Percentiles rank a stretch among this genome's conserved stretches.
These are phyloP conservation scores for Exutisphaerella laricina DNA, from an alignment of 2,329 filamentous ascomycete genomes.

Conservation along the genomic window DNA sequence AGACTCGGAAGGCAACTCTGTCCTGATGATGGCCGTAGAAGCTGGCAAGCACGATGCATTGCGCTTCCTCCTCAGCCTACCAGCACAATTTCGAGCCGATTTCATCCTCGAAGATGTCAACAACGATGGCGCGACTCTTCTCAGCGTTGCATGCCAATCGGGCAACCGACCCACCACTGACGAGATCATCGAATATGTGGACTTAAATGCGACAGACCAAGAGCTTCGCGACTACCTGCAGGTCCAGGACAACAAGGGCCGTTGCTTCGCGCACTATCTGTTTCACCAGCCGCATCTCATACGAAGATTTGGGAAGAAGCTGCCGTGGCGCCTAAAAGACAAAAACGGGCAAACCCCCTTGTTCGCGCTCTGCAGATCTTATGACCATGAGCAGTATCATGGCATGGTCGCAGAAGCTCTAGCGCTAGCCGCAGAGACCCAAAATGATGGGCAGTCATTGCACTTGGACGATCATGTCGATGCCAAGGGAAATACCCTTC, in stretches of 20 bases:
- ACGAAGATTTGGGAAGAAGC: constrained; percentile 63
- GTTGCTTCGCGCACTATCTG: constrained; percentile 90
- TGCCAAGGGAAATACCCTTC: constrained; percentile 81
- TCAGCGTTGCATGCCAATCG: constrained; percentile 86
- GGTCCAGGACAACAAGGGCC: constrained; percentile 74
- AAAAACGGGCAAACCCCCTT: constrained; percentile 97
- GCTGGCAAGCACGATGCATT: constrained; percentile 65
- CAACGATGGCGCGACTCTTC: constrained; percentile 79
- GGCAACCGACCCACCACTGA: constrained; percentile 70
- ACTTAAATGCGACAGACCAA: constrained; percentile 49
- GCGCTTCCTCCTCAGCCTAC: constrained; percentile 70
- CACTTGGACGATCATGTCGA: constrained; percentile 93
- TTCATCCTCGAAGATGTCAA: constrained; percentile 76
- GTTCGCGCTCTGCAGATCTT: constrained; percentile 90
- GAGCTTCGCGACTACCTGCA: constrained; percentile 64
- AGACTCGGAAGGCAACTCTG: constrained; percentile 67
- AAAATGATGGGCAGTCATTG: constrained; percentile 72
- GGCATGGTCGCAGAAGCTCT: constrained; percentile 82
- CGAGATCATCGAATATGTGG: constrained; percentile 66
- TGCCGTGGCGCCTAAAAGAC: constrained; percentile 87
- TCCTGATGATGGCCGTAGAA: constrained; percentile 55
- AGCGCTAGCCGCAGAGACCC: constrained; percentile 64
- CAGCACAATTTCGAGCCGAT: constrained; percentile 67
- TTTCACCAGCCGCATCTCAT: constrained; percentile 87
- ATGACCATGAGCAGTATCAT: constrained; percentile 83